Conservation (phyloP, 768 basidiomycete species). For the Inosperma sp. region DNA sequence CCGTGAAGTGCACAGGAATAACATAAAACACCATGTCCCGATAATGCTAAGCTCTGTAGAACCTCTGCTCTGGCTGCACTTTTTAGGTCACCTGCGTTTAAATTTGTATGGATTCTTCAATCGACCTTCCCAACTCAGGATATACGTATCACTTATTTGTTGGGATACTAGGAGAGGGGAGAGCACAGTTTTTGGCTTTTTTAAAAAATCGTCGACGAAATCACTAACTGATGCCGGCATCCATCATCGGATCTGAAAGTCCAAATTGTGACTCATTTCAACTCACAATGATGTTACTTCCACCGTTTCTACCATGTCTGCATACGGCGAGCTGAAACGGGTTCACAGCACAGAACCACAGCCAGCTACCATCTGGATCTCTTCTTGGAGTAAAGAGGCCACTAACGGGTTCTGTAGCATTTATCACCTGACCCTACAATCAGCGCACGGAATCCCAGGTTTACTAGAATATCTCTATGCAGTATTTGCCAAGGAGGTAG, state of each 20-base stretch:
- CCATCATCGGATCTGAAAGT: neutral
- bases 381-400: conserved; percentile 13
- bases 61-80: no score
- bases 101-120: no score
- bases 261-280: neutral
- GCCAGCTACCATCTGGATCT: conserved; percentile 46
- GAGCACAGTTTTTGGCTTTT: no score
- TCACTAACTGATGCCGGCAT: conserved; percentile 1
- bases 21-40: no score
- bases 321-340: conserved; percentile 61
- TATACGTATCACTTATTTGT: no score
- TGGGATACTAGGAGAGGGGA: no score
- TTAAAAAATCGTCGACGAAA: neutral
- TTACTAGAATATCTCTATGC: conserved; percentile 55
- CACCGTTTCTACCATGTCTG: conserved; percentile 53
- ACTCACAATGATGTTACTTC: no score
- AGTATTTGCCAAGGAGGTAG: conserved; percentile 70
- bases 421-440: conserved; percentile 46
- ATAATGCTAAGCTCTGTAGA: no score
- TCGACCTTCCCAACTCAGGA: no score
- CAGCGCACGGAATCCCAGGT: conserved; percentile 39
- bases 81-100: no score
- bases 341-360: conserved; percentile 27
- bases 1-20: no score
- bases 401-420: conserved; percentile 35